A percentile compares a stretch with the other conserved stretches of the same genome.
Conservation (phyloP, 1,284 basidiomycete genomes). For the Rhodotorula sp. region DNA sequence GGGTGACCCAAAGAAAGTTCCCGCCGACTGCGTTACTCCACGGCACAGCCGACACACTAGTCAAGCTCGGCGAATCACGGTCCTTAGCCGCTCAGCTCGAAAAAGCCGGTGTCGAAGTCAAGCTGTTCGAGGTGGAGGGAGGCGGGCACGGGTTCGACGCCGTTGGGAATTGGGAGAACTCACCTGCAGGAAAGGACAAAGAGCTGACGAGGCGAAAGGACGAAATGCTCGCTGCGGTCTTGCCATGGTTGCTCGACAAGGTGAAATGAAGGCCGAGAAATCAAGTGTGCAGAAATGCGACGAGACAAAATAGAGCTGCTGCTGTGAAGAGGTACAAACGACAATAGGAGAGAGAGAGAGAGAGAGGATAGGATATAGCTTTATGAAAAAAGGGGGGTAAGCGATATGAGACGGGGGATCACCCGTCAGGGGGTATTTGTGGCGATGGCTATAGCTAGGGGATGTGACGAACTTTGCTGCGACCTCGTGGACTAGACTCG, state of each 20-base stretch:
- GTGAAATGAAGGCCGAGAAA: neutral
- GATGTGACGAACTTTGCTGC: too few species aligned
- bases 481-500: too few species aligned
- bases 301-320: neutral
- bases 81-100: neutral
- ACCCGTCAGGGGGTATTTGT: too few species aligned
- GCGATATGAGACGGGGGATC: too few species aligned
- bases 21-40: slow-evolving; percentile 12
- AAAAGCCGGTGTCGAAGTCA: neutral
- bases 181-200: neutral
- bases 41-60: neutral
- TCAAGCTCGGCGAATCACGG: slow-evolving; percentile 3
- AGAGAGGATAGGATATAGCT: neutral
- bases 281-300: neutral
- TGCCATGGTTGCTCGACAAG: slow-evolving; percentile 12
- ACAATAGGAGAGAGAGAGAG: neutral
- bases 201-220: slow-evolving; percentile 10
- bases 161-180: neutral
- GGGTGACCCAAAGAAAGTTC: neutral
- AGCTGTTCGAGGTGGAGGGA: slow-evolving; percentile 11
- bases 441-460: too few species aligned
- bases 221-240: neutral
- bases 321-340: neutral
- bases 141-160: slow-evolving; percentile 17
- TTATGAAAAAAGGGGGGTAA: neutral